Evolutionary conservation across 2,329 filamentous ascomycete genomes (phyloP).

Genomic region (Penicillium corylophilum): DNA sequence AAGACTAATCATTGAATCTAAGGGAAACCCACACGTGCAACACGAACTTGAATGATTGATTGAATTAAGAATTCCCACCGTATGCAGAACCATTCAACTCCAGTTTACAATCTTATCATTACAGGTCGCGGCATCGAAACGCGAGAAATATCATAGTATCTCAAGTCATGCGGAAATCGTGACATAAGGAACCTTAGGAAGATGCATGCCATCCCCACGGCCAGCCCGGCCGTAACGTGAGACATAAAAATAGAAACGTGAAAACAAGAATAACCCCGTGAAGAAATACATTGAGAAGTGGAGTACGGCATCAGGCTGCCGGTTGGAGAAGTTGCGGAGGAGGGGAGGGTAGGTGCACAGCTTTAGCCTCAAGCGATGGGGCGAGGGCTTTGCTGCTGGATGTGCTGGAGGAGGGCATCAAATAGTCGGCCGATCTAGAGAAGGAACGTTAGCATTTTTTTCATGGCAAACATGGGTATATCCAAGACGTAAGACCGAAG

Average conservation of each 20-base stretch:
- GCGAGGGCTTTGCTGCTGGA: slow-evolving; percentile 50
- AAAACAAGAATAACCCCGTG: slow-evolving; percentile 22
- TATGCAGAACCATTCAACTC: slow-evolving; percentile 26
- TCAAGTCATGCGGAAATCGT: slow-evolving; percentile 28
- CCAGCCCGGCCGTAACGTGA: slow-evolving; percentile 26
- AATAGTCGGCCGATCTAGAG: slow-evolving; percentile 47
- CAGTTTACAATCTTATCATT: slow-evolving; percentile 41
- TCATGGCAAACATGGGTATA: not conserved
- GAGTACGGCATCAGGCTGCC: slow-evolving; percentile 4
- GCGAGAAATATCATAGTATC: slow-evolving; percentile 27
- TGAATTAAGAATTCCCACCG: slow-evolving; percentile 22
- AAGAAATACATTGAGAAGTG: slow-evolving; percentile 20
- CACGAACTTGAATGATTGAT: slow-evolving; percentile 11
- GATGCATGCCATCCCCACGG: slow-evolving; percentile 27
- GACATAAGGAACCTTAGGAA: slow-evolving; percentile 27
- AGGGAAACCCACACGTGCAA: not conserved
- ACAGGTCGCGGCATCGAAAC: slow-evolving; percentile 29
- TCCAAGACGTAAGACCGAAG: not conserved
- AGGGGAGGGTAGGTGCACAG: slow-evolving; percentile 12
- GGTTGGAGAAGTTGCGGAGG: slow-evolving; percentile 9
- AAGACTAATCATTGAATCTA: no score
- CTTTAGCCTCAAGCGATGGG: slow-evolving; percentile 33
- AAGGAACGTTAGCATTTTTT: slow-evolving; percentile 1
- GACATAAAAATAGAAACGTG: slow-evolving; percentile 22
- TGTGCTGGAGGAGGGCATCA: slow-evolving; percentile 46